A percentile compares a stretch with the other conserved stretches of the same genome.
Evolutionary conservation across 1,139 yeast genomes (phyloP).

Genomic region (Debaryomyces nepalensis): DNA sequence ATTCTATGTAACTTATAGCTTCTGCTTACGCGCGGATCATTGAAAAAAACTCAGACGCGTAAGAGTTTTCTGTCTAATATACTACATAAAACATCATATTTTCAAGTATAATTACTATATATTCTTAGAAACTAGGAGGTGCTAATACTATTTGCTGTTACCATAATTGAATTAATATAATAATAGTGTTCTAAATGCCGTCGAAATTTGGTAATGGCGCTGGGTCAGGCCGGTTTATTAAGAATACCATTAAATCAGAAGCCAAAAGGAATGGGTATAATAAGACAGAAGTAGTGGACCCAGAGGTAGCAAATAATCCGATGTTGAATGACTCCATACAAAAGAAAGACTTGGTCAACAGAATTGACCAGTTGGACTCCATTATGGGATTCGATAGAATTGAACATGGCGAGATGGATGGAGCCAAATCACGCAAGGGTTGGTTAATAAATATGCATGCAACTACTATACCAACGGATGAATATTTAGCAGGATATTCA

Average conservation of each 20-base stretch:
- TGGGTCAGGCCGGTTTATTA: conserved; percentile 58
- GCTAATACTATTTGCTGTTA: background rate
- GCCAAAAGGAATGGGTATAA: conserved; percentile 14
- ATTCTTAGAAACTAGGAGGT: no score
- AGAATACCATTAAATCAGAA: conserved; percentile 35
- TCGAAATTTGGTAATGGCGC: conserved; percentile 46
- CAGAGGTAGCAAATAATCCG: conserved; percentile 29
- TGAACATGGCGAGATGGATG: conserved; percentile 62
- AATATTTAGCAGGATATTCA: conserved; percentile 64
- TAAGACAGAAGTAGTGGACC: conserved; percentile 8
- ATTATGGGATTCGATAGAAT: conserved; percentile 84
- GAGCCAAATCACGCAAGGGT: conserved; percentile 65
- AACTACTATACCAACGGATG: conserved; percentile 61
- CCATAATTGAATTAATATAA: background rate
- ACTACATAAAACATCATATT: background rate
- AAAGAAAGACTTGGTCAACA: conserved; percentile 50
- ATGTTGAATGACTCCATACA: conserved; percentile 46
- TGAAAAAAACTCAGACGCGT: conserved; percentile 6
- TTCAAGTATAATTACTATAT: no score
- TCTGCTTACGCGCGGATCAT: conserved; percentile 1
- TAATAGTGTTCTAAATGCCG: conserved; percentile 2
- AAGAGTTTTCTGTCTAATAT: background rate
- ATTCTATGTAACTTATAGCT: conserved; percentile 2
- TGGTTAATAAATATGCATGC: conserved; percentile 92
- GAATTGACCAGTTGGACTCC: conserved; percentile 67